Percentiles rank a stretch among this genome's conserved stretches.
Evolutionary conservation across 768 basidiomycete genomes (phyloP).

Genomic region (Boletellus emodensis): DNA sequence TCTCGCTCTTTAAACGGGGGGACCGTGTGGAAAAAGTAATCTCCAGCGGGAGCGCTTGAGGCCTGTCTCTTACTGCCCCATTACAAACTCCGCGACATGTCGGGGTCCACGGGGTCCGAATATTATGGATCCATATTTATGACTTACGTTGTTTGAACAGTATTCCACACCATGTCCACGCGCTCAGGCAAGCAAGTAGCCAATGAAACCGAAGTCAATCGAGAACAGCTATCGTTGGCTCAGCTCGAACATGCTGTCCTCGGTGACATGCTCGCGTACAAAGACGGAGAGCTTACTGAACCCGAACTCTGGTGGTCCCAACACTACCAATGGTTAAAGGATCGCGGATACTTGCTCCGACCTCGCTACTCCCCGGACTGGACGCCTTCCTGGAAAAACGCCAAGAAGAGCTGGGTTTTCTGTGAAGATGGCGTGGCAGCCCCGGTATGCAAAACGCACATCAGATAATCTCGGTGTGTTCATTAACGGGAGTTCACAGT

Average conservation of each 20-base stretch:
- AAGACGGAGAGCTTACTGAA: slow-evolving; percentile 1
- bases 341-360: slow-evolving; percentile 15
- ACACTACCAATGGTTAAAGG: slow-evolving; percentile 14
- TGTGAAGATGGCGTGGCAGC: slow-evolving; percentile 5
- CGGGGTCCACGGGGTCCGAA: background rate
- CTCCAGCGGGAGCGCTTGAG: background rate
- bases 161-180: background rate
- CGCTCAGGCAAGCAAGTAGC: background rate
- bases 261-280: background rate
- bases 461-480: no score
- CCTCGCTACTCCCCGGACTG: slow-evolving; percentile 20
- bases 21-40: background rate
- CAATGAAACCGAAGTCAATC: background rate
- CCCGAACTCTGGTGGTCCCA: slow-evolving; percentile 12
- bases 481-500: slow-evolving; percentile 5
- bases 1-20: background rate
- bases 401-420: background rate
- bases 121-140: background rate
- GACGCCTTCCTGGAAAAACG: slow-evolving; percentile 18
- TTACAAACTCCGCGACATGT: background rate
- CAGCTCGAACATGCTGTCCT: background rate
- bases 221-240: background rate
- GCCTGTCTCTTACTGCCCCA: background rate
- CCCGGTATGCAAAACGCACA: background rate
- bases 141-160: background rate